Conservation (phyloP, 1,284 basidiomycete species). For the Apiotrichum brassicae region DNA sequence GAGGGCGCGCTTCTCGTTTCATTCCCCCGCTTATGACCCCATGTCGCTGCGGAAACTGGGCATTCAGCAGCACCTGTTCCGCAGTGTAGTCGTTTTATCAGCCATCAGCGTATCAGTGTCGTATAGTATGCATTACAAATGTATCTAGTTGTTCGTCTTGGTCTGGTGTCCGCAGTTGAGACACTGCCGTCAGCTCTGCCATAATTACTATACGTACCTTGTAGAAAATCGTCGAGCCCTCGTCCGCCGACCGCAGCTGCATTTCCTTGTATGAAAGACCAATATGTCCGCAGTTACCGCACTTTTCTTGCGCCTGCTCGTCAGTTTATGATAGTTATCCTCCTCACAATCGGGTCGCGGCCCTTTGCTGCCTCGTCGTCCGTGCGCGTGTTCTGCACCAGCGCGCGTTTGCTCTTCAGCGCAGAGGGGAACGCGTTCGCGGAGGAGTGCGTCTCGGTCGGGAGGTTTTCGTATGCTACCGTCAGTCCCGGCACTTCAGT, state of each 20-base stretch:
- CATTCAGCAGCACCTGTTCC: too few species aligned
- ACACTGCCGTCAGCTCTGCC: slow-evolving; percentile 29
- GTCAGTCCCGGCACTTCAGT: too few species aligned
- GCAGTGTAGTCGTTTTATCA: too few species aligned
- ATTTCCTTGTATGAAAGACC: slow-evolving; percentile 47
- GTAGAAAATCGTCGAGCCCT: slow-evolving; percentile 71
- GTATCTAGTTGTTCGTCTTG: slow-evolving; percentile 46
- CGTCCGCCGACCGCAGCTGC: slow-evolving; percentile 79
- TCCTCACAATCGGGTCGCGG: slow-evolving; percentile 55
- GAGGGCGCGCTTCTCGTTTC: too few species aligned
- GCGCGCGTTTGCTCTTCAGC: slow-evolving; percentile 76
- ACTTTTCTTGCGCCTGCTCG: slow-evolving; percentile 78
- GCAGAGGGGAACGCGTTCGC: slow-evolving; percentile 90
- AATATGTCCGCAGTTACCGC: slow-evolving; percentile 78
- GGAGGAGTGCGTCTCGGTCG: slow-evolving; percentile 83
- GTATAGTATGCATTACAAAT: slow-evolving; percentile 6
- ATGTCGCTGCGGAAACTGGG: too few species aligned
- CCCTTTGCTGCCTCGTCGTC: slow-evolving; percentile 65
- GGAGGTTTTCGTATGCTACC: slow-evolving; percentile 85
- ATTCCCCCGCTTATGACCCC: too few species aligned
- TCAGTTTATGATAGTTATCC: slow-evolving; percentile 4
- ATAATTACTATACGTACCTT: slow-evolving; percentile 30
- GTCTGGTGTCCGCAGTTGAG: slow-evolving; percentile 47
- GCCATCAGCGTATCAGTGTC: too few species aligned
- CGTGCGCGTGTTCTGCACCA: slow-evolving; percentile 75